Base-by-base conservation (phyloP, 352 stramenopile genomes). In the Pythium graminicola region DNA sequence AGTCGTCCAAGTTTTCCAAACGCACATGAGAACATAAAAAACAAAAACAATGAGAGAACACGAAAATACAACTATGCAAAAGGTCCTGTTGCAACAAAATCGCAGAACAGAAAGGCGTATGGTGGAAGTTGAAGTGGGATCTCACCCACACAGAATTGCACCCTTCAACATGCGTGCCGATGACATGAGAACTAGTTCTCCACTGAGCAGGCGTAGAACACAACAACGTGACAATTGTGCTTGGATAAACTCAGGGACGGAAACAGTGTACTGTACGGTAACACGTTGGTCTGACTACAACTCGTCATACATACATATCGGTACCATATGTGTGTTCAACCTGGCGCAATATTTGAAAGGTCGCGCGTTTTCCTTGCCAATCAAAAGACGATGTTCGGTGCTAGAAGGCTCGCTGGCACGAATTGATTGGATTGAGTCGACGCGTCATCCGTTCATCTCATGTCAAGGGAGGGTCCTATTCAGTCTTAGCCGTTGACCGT, bases 1-100 rank as follows among this genome's bases (percentile, higher is more conserved):
- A 77, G 50, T 66, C 63, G 1, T 72, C 67, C 57, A 85, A 81
- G 48, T 78, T 67, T 39, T 63, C 50, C 60, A 82, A 85, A 48
- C 71, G 70, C 5, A 59, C 62, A 11, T 83, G 62, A 62, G 23
- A 43, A 50, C 45, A 29, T 27, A 39, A 1, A 31, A 59, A 26
- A 17, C 19, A 23, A 29, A 41, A 17, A 54, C 32, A 47, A 36
- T 50, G 42, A 7, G 20, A 0, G 17, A 41, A 3, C 6, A 36
- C 14, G 19, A 20, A 36, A 40, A n/a, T n/a, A n/a, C n/a, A n/a
- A n/a, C n/a, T n/a, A n/a, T n/a, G n/a, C n/a, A n/a, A n/a, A n/a
- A n/a, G n/a, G n/a, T n/a, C n/a, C n/a, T n/a, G n/a, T n/a, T n/a
- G n/a, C n/a, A n/a, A n/a, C n/a, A n/a, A n/a, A n/a, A n/a, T n/a